A percentile compares a stretch with the other conserved stretches of the same genome.
These are phyloP conservation scores for Jatropha multifida DNA, from an alignment of 441 rosid species.

Conservation along the genomic window DNA sequence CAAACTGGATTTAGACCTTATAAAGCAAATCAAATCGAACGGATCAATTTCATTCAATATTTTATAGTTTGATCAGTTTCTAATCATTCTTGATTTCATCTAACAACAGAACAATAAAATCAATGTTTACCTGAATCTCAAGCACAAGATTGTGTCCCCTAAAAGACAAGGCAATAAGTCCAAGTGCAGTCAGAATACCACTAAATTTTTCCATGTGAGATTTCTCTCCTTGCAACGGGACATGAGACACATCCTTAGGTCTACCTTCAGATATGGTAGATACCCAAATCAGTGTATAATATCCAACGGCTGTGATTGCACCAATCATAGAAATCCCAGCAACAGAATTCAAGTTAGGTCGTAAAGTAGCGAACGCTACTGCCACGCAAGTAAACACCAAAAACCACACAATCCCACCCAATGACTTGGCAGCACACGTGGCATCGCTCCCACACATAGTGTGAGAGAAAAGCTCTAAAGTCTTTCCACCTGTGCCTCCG, in stretches of 20 bases:
- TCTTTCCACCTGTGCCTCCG: slow-evolving; percentile 46
- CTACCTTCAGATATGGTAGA: slow-evolving; percentile 34
- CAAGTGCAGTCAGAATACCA: slow-evolving; percentile 37
- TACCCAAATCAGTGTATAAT: slow-evolving; percentile 39
- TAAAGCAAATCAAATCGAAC: no score
- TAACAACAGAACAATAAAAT: no score
- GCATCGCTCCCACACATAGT: slow-evolving; percentile 12
- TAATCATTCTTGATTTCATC: no score
- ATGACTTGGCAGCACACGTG: slow-evolving; percentile 22
- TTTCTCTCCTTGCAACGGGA: neutral
- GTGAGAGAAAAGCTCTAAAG: slow-evolving; percentile 33
- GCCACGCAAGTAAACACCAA: slow-evolving; percentile 45
- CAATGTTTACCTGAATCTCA: slow-evolving; percentile 49
- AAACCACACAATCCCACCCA: slow-evolving; percentile 39
- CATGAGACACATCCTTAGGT: slow-evolving; percentile 24
- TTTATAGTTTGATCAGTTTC: no score
- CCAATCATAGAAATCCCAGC: slow-evolving; percentile 41
- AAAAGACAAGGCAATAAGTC: slow-evolving; percentile 42
- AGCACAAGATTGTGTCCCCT: slow-evolving; percentile 63
- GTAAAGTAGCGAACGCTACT: slow-evolving; percentile 32
- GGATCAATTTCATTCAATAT: no score
- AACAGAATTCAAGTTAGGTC: slow-evolving; percentile 45
- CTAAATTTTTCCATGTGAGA: slow-evolving; percentile 35
- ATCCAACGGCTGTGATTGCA: slow-evolving; percentile 34
- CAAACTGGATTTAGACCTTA: no score